These are phyloP conservation scores for Diplodia corticola DNA, from an alignment of 2,329 filamentous ascomycete species.

Conservation along the genomic window DNA sequence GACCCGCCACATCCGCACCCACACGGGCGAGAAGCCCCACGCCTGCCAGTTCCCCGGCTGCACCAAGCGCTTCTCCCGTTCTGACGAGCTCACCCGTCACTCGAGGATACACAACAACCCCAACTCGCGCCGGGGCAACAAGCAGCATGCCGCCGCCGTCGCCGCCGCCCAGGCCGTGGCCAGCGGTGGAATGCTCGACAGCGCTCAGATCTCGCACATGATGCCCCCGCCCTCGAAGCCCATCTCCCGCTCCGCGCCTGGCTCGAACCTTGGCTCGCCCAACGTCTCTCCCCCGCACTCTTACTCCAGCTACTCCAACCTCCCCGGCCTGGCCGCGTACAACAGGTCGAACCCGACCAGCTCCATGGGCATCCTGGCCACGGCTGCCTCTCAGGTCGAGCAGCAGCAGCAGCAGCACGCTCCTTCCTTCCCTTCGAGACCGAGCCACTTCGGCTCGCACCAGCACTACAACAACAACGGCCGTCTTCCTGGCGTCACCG, in stretches of 20 bases:
- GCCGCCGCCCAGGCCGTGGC: conserved; percentile 55
- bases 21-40: conserved; percentile 97
- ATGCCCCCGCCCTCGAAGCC: conserved; percentile 74
- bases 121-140: conserved; percentile 91
- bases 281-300: conserved; percentile 95
- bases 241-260: conserved; percentile 84
- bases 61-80: conserved; percentile 95
- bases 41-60: conserved; percentile 93
- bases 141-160: conserved; percentile 66
- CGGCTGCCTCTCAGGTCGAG: conserved; percentile 67
- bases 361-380: conserved; percentile 66
- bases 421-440: conserved; percentile 35
- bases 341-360: conserved; percentile 42
- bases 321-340: conserved; percentile 61
- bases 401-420: conserved; percentile 55
- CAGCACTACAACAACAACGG: conserved; percentile 52
- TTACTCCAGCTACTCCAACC: conserved; percentile 64
- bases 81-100: conserved; percentile 93
- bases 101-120: conserved; percentile 99
- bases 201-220: conserved; percentile 57
- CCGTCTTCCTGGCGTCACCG: conserved; percentile 57
- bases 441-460: conserved; percentile 40
- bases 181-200: conserved; percentile 53
- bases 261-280: conserved; percentile 83
- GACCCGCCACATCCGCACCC: conserved; percentile 87